Percentiles rank a stretch among this genome's conserved stretches.
phyloP scores from a whole-genome alignment of 1,139 yeast genomes.

The Schwanniomyces etchellsii region DNA sequence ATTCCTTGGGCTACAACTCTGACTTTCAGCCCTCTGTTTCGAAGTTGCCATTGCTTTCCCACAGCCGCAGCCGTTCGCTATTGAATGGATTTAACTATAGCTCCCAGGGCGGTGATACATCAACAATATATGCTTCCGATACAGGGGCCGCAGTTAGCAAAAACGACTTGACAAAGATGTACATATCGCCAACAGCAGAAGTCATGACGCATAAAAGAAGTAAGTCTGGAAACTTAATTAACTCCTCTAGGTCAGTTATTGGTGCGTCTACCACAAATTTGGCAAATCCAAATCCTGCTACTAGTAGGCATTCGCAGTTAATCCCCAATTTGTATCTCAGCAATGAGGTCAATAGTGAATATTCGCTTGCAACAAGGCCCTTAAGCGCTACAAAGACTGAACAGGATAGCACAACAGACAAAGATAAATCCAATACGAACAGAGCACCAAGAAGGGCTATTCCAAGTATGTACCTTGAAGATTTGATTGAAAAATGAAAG shows the following conservation, averaged over 20 bases:
- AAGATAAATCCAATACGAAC: background rate
- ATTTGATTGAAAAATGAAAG: slow-evolving; percentile 38
- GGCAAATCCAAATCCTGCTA: slow-evolving; percentile 18
- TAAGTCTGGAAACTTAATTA: slow-evolving; percentile 12
- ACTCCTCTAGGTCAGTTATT: slow-evolving; percentile 21
- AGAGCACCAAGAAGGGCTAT: slow-evolving; percentile 28
- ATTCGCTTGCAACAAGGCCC: slow-evolving; percentile 12
- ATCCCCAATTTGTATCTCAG: slow-evolving; percentile 34
- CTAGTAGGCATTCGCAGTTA: slow-evolving; percentile 26
- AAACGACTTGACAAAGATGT: slow-evolving; percentile 47
- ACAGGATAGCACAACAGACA: slow-evolving; percentile 6
- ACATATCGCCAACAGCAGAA: slow-evolving; percentile 77
- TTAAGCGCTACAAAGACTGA: slow-evolving; percentile 9
- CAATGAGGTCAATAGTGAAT: slow-evolving; percentile 30
- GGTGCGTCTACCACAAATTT: slow-evolving; percentile 24
- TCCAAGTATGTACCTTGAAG: slow-evolving; percentile 56
- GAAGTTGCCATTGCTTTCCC: slow-evolving; percentile 33
- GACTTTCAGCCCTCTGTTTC: slow-evolving; percentile 23
- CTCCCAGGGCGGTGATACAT: slow-evolving; percentile 31
- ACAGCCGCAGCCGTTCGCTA: slow-evolving; percentile 15
- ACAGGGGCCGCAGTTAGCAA: slow-evolving; percentile 29
- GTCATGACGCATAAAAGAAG: slow-evolving; percentile 49
- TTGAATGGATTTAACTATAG: slow-evolving; percentile 10
- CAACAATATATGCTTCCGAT: slow-evolving; percentile 34
- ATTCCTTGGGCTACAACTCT: slow-evolving; percentile 13